Percentiles rank a stretch among this genome's conserved stretches.
Evolutionary conservation across 306 rosid genomes (phyloP).

Genomic region (Abrus precatorius): DNA sequence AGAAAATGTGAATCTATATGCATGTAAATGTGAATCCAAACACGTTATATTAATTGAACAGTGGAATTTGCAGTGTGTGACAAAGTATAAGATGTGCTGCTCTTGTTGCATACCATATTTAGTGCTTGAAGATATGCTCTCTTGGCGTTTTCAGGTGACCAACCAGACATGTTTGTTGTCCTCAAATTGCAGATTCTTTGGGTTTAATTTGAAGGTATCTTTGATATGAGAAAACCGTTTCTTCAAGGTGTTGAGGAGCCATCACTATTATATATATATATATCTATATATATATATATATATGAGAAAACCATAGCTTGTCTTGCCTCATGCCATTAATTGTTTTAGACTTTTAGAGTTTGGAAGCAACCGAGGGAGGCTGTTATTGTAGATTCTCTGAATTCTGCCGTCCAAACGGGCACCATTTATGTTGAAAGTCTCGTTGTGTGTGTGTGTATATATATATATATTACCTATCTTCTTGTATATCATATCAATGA

Average conservation of each 20-base stretch:
- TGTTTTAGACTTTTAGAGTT: slow-evolving; percentile 28
- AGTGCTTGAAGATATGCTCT: slow-evolving; percentile 62
- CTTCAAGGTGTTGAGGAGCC: slow-evolving; percentile 33
- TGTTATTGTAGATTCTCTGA: slow-evolving; percentile 45
- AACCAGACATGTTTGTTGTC: slow-evolving; percentile 49
- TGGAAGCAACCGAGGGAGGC: slow-evolving; percentile 60
- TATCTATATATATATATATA: slow-evolving; percentile 40
- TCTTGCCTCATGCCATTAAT: background rate
- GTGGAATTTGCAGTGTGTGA: background rate
- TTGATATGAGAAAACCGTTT: slow-evolving; percentile 25
- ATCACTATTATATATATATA: background rate
- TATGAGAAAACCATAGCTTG: slow-evolving; percentile 7
- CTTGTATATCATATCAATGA: no score
- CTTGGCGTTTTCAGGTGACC: slow-evolving; percentile 70
- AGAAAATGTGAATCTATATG: no score
- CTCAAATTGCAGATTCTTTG: slow-evolving; percentile 9
- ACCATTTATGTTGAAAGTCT: slow-evolving; percentile 39
- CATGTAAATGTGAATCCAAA: no score
- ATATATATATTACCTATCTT: no score
- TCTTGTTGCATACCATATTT: slow-evolving; percentile 53
- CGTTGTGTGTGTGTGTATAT: background rate
- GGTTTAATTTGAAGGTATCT: slow-evolving; percentile 36
- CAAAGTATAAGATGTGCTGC: background rate
- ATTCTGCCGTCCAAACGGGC: slow-evolving; percentile 49
- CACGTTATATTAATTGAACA: background rate